Percentiles rank a stretch among this genome's conserved stretches.
Evolutionary conservation across 2,329 filamentous ascomycete species (phyloP).

Genomic region (Dothideomycetes sp.): DNA sequence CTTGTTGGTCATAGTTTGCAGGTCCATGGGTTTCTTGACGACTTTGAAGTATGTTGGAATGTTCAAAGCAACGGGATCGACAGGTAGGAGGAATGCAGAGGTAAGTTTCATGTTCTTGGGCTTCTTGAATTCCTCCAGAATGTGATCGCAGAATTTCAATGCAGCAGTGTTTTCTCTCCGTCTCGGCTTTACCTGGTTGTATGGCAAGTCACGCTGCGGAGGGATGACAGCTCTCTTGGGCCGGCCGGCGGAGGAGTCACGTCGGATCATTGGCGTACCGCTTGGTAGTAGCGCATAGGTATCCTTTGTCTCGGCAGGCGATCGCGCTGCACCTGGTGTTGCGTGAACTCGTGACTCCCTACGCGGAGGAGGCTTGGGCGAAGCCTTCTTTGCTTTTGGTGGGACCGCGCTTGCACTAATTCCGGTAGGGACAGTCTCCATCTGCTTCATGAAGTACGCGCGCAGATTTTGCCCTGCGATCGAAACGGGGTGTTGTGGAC

Average conservation of each 20-base stretch:
- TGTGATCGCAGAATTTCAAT: slow-evolving; percentile 78
- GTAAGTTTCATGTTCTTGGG: slow-evolving; percentile 58
- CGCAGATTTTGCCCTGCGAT: slow-evolving; percentile 52
- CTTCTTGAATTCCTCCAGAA: slow-evolving; percentile 67
- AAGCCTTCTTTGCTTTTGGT: slow-evolving; percentile 46
- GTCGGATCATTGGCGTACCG: slow-evolving; percentile 70
- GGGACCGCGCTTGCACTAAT: slow-evolving; percentile 22
- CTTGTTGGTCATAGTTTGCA: slow-evolving; percentile 69
- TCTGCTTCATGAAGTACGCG: slow-evolving; percentile 48
- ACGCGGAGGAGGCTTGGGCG: slow-evolving; percentile 18
- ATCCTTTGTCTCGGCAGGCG: slow-evolving; percentile 35
- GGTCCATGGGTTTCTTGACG: slow-evolving; percentile 95
- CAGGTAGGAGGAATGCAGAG: slow-evolving; percentile 67
- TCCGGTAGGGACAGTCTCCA: slow-evolving; percentile 47
- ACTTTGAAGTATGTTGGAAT: slow-evolving; percentile 89
- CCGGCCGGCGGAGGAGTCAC: slow-evolving; percentile 72
- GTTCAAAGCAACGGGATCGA: slow-evolving; percentile 86
- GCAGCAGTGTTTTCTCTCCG: slow-evolving; percentile 84
- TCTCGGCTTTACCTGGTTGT: slow-evolving; percentile 71
- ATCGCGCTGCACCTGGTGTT: slow-evolving; percentile 33
- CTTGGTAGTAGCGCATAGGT: slow-evolving; percentile 69
- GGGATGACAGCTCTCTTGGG: slow-evolving; percentile 92
- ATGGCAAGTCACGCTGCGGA: slow-evolving; percentile 87
- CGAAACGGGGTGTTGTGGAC: slow-evolving; percentile 62
- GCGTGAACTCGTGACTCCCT: slow-evolving; percentile 20